Conservation (phyloP, 140 eudicot genomes). For the Cichorium intybus region DNA sequence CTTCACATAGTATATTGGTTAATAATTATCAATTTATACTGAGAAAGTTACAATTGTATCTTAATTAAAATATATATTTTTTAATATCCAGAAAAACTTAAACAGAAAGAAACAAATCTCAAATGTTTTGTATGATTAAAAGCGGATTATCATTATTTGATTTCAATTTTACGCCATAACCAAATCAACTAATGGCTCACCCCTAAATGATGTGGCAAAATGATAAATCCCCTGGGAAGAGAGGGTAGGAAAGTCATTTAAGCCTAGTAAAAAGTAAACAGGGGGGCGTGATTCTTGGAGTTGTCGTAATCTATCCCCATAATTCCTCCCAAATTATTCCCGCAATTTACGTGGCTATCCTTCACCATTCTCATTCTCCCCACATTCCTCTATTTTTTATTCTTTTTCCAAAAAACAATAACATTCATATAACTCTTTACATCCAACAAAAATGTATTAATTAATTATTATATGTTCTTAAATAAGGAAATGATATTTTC, state of each 20-base stretch:
- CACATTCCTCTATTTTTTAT: neutral
- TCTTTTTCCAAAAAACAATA: neutral
- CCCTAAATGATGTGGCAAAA: neutral
- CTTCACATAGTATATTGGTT: neutral
- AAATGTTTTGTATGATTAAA: neutral
- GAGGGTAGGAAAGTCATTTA: neutral
- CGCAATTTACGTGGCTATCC: constrained; percentile 25
- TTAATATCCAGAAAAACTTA: too few species aligned
- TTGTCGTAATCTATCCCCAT: constrained; percentile 2
- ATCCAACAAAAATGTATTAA: neutral
- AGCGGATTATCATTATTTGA: neutral
- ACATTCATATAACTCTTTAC: too few species aligned
- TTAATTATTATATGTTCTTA: neutral
- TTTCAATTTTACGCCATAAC: neutral
- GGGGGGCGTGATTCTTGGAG: constrained; percentile 12
- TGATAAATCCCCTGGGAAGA: neutral
- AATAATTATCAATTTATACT: too few species aligned
- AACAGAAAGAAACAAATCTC: neutral
- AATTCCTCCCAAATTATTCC: constrained; percentile 12
- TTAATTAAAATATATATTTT: too few species aligned
- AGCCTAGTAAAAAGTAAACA: neutral
- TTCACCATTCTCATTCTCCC: neutral
- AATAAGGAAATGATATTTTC: too few species aligned
- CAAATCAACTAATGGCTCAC: neutral
- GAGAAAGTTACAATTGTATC: neutral